These are phyloP conservation scores for Neonectria coccinea DNA, from an alignment of 2,329 filamentous ascomycete species.

Conservation along the genomic window DNA sequence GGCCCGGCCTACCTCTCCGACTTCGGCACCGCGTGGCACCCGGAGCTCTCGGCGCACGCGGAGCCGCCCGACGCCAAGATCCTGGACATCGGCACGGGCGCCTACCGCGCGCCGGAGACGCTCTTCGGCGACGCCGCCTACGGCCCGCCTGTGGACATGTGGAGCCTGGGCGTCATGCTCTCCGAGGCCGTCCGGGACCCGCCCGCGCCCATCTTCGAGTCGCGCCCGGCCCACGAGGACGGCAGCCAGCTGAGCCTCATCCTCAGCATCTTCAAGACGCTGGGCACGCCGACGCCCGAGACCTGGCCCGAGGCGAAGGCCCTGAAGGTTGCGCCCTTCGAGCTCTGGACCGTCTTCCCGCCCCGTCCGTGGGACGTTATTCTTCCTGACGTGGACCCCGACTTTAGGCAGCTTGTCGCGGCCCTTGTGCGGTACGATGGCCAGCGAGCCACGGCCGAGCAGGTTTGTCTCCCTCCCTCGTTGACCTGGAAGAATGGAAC, in stretches of 20 bases:
- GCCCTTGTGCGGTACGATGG: constrained; percentile 80
- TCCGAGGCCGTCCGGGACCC: constrained; percentile 75
- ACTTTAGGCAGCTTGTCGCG: constrained; percentile 74
- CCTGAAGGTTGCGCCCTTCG: constrained; percentile 84
- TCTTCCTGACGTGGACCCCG: constrained; percentile 69
- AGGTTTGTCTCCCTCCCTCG: constrained; percentile 44
- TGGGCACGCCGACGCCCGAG: constrained; percentile 85
- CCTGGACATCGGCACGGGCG: constrained; percentile 91
- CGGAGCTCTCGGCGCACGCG: constrained; percentile 64
- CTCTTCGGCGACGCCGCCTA: constrained; percentile 87
- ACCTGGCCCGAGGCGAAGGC: constrained; percentile 83
- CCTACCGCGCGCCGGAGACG: constrained; percentile 90
- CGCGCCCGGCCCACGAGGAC: constrained; percentile 77
- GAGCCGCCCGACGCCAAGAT: constrained; percentile 82
- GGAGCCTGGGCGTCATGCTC: constrained; percentile 86
- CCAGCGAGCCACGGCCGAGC: constrained; percentile 72
- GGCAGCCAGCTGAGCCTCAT: constrained; percentile 94
- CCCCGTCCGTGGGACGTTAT: constrained; percentile 75
- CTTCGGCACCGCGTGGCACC: constrained; percentile 92
- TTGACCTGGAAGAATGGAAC: neutral
- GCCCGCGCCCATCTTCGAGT: constrained; percentile 80
- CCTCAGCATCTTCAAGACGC: constrained; percentile 88
- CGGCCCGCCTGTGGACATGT: constrained; percentile 81
- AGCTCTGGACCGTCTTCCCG: constrained; percentile 85
- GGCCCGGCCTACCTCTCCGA: constrained; percentile 86